Conservation (phyloP, 2,329 filamentous ascomycete species). For the Falciphora oryzae region DNA sequence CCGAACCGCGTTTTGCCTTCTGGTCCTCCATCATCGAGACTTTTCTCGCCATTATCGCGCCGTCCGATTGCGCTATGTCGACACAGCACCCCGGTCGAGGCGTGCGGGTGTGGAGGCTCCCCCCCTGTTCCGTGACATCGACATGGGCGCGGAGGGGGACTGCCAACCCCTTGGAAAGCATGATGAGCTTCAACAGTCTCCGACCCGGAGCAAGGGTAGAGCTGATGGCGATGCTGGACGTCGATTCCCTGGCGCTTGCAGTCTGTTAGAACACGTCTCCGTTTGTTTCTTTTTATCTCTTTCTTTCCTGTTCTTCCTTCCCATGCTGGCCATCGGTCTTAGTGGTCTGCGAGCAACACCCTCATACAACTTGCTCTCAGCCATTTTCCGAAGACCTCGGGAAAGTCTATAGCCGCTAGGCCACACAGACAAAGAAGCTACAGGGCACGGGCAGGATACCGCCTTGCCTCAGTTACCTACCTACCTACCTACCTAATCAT, state of each 20-base stretch:
- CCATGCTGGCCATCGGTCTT: neutral
- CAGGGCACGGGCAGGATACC: neutral
- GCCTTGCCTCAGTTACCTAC: neutral
- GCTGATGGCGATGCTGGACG: neutral
- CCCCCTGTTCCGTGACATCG: neutral
- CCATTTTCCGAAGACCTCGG: neutral
- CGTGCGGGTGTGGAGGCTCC: neutral
- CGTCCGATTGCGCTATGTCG: neutral
- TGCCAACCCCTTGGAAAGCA: neutral
- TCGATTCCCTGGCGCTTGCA: neutral
- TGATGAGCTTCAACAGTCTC: neutral
- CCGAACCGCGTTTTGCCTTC: neutral
- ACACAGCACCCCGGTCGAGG: neutral
- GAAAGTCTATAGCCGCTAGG: neutral
- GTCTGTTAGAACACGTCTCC: neutral
- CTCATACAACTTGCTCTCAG: neutral
- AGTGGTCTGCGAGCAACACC: neutral
- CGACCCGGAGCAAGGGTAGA: neutral
- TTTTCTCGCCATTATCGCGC: neutral
- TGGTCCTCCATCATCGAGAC: neutral
- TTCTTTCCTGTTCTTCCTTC: constrained; percentile 8
- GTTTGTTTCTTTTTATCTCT: neutral
- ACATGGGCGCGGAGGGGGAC: neutral
- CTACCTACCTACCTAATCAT: neutral
- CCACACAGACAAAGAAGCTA: neutral